A percentile compares a stretch with the other conserved stretches of the same genome.
Evolutionary conservation across 306 rosid genomes (phyloP).

Genomic region (Cucurbita ficifolia): DNA sequence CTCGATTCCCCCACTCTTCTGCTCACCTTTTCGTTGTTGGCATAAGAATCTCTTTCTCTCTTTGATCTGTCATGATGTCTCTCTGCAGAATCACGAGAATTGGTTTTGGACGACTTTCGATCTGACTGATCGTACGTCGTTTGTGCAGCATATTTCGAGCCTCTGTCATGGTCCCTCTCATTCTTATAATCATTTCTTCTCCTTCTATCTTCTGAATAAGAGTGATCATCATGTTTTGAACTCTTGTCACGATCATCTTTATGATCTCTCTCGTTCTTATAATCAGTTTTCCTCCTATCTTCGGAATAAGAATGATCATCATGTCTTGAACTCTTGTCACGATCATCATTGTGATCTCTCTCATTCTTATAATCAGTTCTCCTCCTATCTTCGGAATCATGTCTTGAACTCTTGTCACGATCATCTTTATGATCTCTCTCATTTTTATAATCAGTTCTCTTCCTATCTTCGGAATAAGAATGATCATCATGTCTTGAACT

Average conservation of each 20-base stretch:
- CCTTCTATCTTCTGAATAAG: slow-evolving; percentile 10
- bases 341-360: no score
- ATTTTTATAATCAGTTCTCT: neutral
- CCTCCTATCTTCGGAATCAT: no score
- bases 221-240: slow-evolving; percentile 17
- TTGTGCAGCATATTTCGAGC: slow-evolving; percentile 21
- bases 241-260: slow-evolving; percentile 14
- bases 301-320: slow-evolving; percentile 14
- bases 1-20: slow-evolving; percentile 21
- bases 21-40: slow-evolving; percentile 18
- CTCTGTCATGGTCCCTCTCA: slow-evolving; percentile 15
- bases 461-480: slow-evolving; percentile 5
- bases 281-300: neutral
- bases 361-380: no score
- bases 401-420: slow-evolving; percentile 11
- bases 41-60: slow-evolving; percentile 20
- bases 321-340: neutral
- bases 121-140: slow-evolving; percentile 23
- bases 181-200: neutral
- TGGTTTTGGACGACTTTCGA: slow-evolving; percentile 18
- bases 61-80: slow-evolving; percentile 32
- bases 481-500: slow-evolving; percentile 16
- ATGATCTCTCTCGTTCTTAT: slow-evolving; percentile 10
- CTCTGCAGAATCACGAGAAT: slow-evolving; percentile 14
- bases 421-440: slow-evolving; percentile 16